A percentile compares a stretch with the other conserved stretches of the same genome.
Evolutionary conservation across 805 yeast species (phyloP).

Genomic region (Kodamaea neixiangensis): DNA sequence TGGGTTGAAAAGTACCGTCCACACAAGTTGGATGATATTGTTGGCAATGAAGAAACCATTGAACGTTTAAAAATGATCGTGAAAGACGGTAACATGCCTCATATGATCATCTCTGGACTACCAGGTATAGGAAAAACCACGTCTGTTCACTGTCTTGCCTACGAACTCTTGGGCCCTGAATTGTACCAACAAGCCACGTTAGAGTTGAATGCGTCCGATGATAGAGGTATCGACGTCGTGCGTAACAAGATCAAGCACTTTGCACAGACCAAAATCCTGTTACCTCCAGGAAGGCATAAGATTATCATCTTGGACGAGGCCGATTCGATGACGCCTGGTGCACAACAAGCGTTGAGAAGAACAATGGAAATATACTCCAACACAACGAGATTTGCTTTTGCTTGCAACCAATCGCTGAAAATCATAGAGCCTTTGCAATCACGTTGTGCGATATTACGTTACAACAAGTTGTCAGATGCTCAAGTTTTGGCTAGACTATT

Average conservation of each 20-base stretch:
- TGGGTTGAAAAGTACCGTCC: conserved; percentile 97
- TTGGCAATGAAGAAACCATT: conserved; percentile 90
- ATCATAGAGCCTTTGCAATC: conserved; percentile 96
- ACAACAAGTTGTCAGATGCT: conserved; percentile 76
- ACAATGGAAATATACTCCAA: conserved; percentile 96
- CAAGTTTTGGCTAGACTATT: conserved; percentile 78
- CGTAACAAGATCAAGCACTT: conserved; percentile 91
- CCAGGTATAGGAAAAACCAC: conserved; percentile 99
- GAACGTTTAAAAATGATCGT: conserved; percentile 83
- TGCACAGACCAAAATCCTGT: conserved; percentile 88
- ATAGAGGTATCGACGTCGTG: conserved; percentile 96
- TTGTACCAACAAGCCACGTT: conserved; percentile 78
- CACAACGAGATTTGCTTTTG: conserved; percentile 97
- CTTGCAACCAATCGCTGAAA: conserved; percentile 92
- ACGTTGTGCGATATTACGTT: conserved; percentile 92
- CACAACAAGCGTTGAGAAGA: conserved; percentile 91
- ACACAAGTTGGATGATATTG: conserved; percentile 72
- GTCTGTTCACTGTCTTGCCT: conserved; percentile 85
- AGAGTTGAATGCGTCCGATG: conserved; percentile 95
- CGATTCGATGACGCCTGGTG: conserved; percentile 95
- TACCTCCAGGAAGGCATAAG: conserved; percentile 90
- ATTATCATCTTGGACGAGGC: conserved; percentile 94
- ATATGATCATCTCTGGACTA: conserved; percentile 89
- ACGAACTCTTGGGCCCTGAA: conserved; percentile 70
- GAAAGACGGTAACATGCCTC: conserved; percentile 94